A percentile compares a stretch with the other conserved stretches of the same genome.
Conservation (phyloP, 768 basidiomycete species). For the Naganishia friedmannii region DNA sequence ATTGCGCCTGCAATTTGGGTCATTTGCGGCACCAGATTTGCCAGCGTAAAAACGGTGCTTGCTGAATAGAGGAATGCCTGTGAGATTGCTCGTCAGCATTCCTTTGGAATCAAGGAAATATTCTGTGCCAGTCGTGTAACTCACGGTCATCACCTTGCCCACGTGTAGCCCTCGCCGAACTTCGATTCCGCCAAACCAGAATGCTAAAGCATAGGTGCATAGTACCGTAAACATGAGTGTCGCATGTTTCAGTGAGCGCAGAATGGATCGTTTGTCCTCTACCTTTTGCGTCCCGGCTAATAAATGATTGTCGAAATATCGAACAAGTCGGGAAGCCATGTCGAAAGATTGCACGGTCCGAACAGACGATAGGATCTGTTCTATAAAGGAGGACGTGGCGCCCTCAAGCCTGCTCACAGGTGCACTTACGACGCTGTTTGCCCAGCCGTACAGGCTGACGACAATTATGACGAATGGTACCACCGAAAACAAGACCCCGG, state of each 20-base stretch:
- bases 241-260: slow-evolving; percentile 35
- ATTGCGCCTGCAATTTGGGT: slow-evolving; percentile 38
- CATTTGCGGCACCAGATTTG: slow-evolving; percentile 42
- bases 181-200: slow-evolving; percentile 45
- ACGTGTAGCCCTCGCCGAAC: slow-evolving; percentile 21
- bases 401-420: neutral
- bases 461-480: slow-evolving; percentile 36
- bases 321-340: slow-evolving; percentile 28
- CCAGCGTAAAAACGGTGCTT: slow-evolving; percentile 28
- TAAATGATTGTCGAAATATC: slow-evolving; percentile 32
- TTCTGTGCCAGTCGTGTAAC: no score
- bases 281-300: slow-evolving; percentile 33
- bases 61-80: slow-evolving; percentile 37
- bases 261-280: slow-evolving; percentile 28
- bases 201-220: slow-evolving; percentile 36
- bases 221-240: slow-evolving; percentile 35
- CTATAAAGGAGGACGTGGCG: slow-evolving; percentile 30
- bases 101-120: no score
- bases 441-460: slow-evolving; percentile 23
- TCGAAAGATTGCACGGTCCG: slow-evolving; percentile 45
- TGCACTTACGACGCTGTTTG: neutral
- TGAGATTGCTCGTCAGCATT: slow-evolving; percentile 9
- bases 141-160: no score
- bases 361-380: slow-evolving; percentile 44
- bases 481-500: slow-evolving; percentile 40